phyloP scores from a whole-genome alignment of 1,284 basidiomycete genomes.

The Apiotrichum akiyoshidainum region DNA sequence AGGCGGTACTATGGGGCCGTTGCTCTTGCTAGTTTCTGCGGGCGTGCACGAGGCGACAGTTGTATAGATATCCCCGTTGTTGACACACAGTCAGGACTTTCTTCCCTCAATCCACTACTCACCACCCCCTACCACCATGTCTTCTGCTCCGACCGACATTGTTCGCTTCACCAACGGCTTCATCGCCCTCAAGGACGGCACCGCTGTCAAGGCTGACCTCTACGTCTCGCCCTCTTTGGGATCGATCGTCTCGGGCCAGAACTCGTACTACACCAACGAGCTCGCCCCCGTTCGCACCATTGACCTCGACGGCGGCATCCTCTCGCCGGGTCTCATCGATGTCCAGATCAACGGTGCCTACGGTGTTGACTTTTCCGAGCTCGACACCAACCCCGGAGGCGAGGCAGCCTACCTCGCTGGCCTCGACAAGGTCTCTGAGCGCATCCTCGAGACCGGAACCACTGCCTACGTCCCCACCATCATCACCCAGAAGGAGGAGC shows the following conservation, averaged over 20 bases:
- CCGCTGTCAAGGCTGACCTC: slow-evolving; percentile 38
- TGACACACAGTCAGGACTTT: not conserved
- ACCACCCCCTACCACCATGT: slow-evolving; percentile 7
- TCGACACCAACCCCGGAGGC: slow-evolving; percentile 59
- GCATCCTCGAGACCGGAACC: slow-evolving; percentile 80
- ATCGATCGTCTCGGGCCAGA: slow-evolving; percentile 37
- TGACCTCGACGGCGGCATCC: slow-evolving; percentile 62
- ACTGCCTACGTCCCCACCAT: slow-evolving; percentile 71
- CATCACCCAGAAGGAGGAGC: slow-evolving; percentile 53
- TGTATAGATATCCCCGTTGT: not conserved
- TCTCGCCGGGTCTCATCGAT: slow-evolving; percentile 74
- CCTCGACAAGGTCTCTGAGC: slow-evolving; percentile 65
- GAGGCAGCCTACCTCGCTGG: slow-evolving; percentile 66
- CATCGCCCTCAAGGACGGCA: slow-evolving; percentile 70
- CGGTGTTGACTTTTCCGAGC: slow-evolving; percentile 79
- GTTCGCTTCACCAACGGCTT: slow-evolving; percentile 81
- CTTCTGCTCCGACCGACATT: slow-evolving; percentile 44
- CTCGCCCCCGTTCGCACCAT: slow-evolving; percentile 23
- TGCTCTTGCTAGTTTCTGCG: too few relatives aligned
- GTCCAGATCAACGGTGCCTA: slow-evolving; percentile 74
- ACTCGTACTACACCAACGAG: slow-evolving; percentile 27
- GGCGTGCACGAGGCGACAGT: too few relatives aligned
- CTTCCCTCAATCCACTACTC: not conserved
- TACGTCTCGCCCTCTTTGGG: slow-evolving; percentile 34
- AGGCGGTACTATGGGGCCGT: too few relatives aligned